A percentile compares a stretch with the other conserved stretches of the same genome.
These are phyloP conservation scores for Aspergillus kassunensis DNA, from an alignment of 495 filamentous ascomycete species.

Conservation along the genomic window DNA sequence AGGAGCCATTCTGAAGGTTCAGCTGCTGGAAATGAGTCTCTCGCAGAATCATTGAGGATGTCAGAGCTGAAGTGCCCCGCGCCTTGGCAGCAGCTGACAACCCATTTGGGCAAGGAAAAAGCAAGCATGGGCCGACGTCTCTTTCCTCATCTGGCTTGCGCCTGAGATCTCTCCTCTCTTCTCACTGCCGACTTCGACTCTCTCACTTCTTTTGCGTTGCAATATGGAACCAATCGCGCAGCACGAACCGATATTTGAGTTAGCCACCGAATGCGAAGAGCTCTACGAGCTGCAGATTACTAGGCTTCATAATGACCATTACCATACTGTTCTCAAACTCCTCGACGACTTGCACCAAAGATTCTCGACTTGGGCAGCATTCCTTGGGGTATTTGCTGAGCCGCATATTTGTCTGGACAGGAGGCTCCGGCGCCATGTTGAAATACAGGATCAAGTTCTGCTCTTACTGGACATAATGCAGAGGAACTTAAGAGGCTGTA, in stretches of 20 bases:
- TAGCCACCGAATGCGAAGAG: not conserved
- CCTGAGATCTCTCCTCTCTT: too few species aligned
- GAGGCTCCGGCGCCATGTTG: not conserved
- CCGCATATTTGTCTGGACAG: not conserved
- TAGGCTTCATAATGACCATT: not conserved
- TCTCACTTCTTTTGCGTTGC: not conserved
- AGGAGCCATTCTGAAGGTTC: not conserved
- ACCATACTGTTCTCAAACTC: not conserved
- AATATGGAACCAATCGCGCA: not conserved
- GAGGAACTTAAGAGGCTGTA: not conserved
- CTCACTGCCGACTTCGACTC: not conserved
- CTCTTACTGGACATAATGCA: conserved; percentile 3
- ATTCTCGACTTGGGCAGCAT: not conserved
- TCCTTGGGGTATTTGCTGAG: conserved; percentile 5
- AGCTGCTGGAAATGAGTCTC: too few species aligned
- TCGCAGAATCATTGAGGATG: too few species aligned
- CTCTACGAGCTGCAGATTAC: not conserved
- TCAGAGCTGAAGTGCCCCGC: too few species aligned
- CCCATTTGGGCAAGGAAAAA: too few species aligned
- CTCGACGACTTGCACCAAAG: not conserved
- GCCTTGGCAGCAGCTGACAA: too few species aligned
- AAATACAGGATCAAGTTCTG: conserved; percentile 4
- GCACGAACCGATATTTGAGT: conserved; percentile 1
- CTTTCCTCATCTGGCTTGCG: too few species aligned
- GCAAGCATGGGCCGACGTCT: too few species aligned